Evolutionary conservation across 2,329 filamentous ascomycete species (phyloP).

Genomic region (Blumeria graminis): DNA sequence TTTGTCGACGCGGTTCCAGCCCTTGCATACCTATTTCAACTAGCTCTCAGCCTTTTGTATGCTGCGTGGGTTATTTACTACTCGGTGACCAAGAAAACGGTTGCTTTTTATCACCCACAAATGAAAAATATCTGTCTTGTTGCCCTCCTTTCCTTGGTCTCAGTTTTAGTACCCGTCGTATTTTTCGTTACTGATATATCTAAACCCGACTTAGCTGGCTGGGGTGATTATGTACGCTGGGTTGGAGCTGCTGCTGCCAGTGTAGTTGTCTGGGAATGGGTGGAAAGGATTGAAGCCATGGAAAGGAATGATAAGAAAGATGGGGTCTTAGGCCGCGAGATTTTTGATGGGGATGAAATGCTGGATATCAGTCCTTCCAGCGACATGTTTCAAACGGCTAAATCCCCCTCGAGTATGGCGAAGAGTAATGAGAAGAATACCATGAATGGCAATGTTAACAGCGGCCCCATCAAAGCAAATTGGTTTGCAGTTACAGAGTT

Average conservation of each 20-base stretch:
- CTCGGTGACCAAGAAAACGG: conserved; percentile 42
- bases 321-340: conserved; percentile 43
- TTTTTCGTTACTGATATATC: conserved; percentile 55
- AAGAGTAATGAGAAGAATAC: conserved; percentile 13
- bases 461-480: conserved; percentile 8
- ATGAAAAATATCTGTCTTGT: conserved; percentile 49
- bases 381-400: conserved; percentile 18
- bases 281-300: conserved; percentile 49
- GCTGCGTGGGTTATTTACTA: conserved; percentile 56
- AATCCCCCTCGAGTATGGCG: conserved; percentile 11
- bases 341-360: conserved; percentile 56
- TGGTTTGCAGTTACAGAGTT: conserved; percentile 22
- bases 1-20: conserved; percentile 82
- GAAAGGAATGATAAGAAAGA: conserved; percentile 52
- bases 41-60: conserved; percentile 45
- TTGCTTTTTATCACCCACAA: conserved; percentile 46
- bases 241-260: conserved; percentile 51
- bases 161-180: conserved; percentile 45
- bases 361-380: conserved; percentile 35
- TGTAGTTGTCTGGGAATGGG: conserved; percentile 66
- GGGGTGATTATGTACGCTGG: conserved; percentile 58
- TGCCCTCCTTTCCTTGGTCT: conserved; percentile 36
- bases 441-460: conserved; percentile 5
- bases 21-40: conserved; percentile 45
- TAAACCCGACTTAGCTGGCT: conserved; percentile 42